A percentile compares a stretch with the other conserved stretches of the same genome.
phyloP scores from a whole-genome alignment of 2,329 filamentous ascomycete genomes.

The Stachybotrys echinatus region DNA sequence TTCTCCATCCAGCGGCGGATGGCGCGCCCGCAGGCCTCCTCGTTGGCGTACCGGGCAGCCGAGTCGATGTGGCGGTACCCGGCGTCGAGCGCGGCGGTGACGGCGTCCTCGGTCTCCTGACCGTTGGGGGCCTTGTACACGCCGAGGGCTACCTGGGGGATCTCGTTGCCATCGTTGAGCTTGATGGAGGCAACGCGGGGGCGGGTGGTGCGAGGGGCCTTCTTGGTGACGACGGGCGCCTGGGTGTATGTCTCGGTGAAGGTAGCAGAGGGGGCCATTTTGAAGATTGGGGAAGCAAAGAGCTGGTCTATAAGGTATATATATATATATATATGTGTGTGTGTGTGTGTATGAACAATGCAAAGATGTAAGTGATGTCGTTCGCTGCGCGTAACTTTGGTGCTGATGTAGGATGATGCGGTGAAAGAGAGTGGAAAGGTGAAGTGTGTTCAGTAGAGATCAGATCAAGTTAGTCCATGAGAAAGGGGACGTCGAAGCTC shows the following conservation, averaged over 20 bases:
- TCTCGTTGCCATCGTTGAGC: constrained; percentile 66
- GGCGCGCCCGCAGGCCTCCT: constrained; percentile 64
- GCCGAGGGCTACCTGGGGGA: constrained; percentile 50
- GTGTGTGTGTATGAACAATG: constrained; percentile 7
- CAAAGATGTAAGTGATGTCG: too few relatives aligned
- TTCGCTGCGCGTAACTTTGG: too few relatives aligned
- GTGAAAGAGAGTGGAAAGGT: too few relatives aligned
- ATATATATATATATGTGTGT: neutral
- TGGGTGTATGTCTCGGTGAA: constrained; percentile 26
- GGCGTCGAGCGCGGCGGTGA: constrained; percentile 54
- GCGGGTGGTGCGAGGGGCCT: constrained; percentile 19
- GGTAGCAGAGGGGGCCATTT: constrained; percentile 30
- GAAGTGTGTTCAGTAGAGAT: too few relatives aligned
- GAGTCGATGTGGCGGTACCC: constrained; percentile 51
- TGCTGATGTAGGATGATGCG: too few relatives aligned
- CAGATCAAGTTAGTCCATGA: too few relatives aligned
- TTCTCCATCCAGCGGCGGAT: constrained; percentile 65
- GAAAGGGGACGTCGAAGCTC: too few relatives aligned
- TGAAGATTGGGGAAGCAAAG: constrained; percentile 9
- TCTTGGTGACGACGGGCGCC: constrained; percentile 22
- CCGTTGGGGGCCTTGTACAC: constrained; percentile 42
- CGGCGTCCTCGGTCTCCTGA: constrained; percentile 54
- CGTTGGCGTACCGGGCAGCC: constrained; percentile 56
- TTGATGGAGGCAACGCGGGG: constrained; percentile 40
- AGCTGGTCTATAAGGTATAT: constrained; percentile 1